Percentiles rank a stretch among this genome's conserved stretches.
Evolutionary conservation across 1,139 yeast species (phyloP).

Genomic region (Meyerozyma elateridarum): DNA sequence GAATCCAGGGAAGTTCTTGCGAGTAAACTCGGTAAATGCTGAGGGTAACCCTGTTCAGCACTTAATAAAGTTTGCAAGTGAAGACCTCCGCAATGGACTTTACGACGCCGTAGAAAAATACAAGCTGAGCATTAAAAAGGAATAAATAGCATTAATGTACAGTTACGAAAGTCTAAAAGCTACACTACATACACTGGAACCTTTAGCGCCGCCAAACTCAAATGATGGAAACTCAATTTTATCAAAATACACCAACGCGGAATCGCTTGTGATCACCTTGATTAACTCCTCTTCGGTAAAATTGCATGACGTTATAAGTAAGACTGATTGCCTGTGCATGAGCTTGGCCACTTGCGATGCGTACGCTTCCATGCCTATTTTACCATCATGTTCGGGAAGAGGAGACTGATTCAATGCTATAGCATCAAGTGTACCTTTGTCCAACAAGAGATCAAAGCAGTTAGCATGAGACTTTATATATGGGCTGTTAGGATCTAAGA

Average conservation of each 20-base stretch:
- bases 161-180: slow-evolving; percentile 33
- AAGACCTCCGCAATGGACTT: slow-evolving; percentile 56
- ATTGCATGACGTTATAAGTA: slow-evolving; percentile 90
- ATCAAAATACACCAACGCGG: slow-evolving; percentile 50
- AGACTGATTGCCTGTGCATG: slow-evolving; percentile 51
- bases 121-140: slow-evolving; percentile 13
- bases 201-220: slow-evolving; percentile 83
- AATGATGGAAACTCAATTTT: slow-evolving; percentile 72
- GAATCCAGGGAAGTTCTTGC: slow-evolving; percentile 70
- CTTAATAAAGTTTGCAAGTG: slow-evolving; percentile 67
- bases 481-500: slow-evolving; percentile 29
- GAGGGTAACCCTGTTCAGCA: slow-evolving; percentile 72
- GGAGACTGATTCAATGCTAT: slow-evolving; percentile 74
- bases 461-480: slow-evolving; percentile 29
- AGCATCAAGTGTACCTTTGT: slow-evolving; percentile 96
- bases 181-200: slow-evolving; percentile 81
- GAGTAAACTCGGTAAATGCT: slow-evolving; percentile 51
- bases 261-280: slow-evolving; percentile 43
- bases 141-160: background rate
- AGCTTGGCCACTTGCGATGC: slow-evolving; percentile 54
- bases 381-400: slow-evolving; percentile 34
- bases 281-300: slow-evolving; percentile 77
- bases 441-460: slow-evolving; percentile 69
- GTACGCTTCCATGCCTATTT: slow-evolving; percentile 59
- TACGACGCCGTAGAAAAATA: slow-evolving; percentile 46